Percentiles rank a stretch among this genome's conserved stretches.
Conservation (phyloP, 495 filamentous ascomycete genomes). For the Neurospora pannonica region DNA sequence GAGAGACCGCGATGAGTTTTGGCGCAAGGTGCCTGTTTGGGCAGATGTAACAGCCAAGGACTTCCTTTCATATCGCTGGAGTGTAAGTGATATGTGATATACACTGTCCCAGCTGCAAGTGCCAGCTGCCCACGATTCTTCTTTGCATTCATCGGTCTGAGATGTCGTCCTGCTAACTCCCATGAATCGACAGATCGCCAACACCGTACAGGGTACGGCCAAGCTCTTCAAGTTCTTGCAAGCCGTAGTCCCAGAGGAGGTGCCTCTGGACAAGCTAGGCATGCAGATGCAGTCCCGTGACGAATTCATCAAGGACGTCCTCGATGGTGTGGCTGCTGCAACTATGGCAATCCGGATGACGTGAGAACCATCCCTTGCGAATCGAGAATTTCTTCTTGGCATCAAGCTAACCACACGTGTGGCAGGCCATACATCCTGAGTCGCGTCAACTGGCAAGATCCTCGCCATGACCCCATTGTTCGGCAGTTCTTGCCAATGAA, state of each 20-base stretch:
- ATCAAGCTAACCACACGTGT: conserved; percentile 1
- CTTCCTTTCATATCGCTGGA: conserved; percentile 39
- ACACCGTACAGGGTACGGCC: conserved; percentile 28
- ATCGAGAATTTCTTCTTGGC: not conserved
- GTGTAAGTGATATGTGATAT: conserved; percentile 24
- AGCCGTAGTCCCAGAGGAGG: conserved; percentile 32
- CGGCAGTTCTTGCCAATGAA: conserved; percentile 45
- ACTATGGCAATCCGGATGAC: conserved; percentile 46
- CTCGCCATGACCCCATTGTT: conserved; percentile 45
- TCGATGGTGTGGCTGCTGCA: conserved; percentile 34
- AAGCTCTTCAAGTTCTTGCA: conserved; percentile 36
- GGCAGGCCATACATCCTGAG: conserved; percentile 45
- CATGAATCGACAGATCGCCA: conserved; percentile 18
- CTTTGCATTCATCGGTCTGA: not conserved
- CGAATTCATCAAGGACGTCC: conserved; percentile 43
- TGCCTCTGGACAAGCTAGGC: conserved; percentile 25
- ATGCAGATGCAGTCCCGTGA: conserved; percentile 32
- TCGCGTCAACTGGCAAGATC: conserved; percentile 44
- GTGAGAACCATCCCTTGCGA: conserved; percentile 18
- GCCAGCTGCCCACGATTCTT: not conserved
- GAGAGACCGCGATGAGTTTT: conserved; percentile 24
- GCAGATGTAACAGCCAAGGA: conserved; percentile 30
- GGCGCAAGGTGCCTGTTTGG: conserved; percentile 37
- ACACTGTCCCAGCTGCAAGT: not conserved
- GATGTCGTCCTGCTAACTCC: not conserved